These are phyloP conservation scores for Hyphodiscus hymeniophilus DNA, from an alignment of 495 filamentous ascomycete genomes.

Conservation along the genomic window DNA sequence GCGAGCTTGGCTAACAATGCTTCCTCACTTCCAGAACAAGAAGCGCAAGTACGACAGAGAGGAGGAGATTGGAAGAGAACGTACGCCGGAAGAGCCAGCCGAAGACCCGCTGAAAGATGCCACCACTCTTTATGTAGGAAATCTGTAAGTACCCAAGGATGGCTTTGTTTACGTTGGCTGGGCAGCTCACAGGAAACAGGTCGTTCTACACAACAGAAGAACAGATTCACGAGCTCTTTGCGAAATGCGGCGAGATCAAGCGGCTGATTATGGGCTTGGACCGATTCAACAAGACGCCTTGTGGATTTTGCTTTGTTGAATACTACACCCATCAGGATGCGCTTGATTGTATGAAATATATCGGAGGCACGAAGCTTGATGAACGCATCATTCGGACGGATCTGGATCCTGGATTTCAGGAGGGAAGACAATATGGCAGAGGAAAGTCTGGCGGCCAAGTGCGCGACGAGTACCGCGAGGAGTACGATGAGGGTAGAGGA, in stretches of 20 bases:
- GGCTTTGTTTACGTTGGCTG: background rate
- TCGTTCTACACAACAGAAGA: constrained; percentile 99
- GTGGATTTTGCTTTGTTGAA: constrained; percentile 98
- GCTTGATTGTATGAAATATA: constrained; percentile 94
- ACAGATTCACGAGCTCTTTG: constrained; percentile 95
- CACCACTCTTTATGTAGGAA: constrained; percentile 94
- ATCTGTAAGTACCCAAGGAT: constrained; percentile 58
- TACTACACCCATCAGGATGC: constrained; percentile 98
- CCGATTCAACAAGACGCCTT: constrained; percentile 92
- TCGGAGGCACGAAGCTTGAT: constrained; percentile 97
- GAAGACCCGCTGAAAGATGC: constrained; percentile 76
- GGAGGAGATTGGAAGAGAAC: constrained; percentile 41
- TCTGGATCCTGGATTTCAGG: constrained; percentile 89
- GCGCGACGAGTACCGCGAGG: constrained; percentile 92
- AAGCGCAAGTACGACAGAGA: constrained; percentile 52
- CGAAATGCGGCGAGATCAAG: constrained; percentile 97
- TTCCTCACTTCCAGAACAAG: constrained; percentile 36
- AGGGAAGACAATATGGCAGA: constrained; percentile 86
- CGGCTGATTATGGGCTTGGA: constrained; percentile 98
- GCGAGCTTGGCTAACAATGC: constrained; percentile 38
- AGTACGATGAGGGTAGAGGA: constrained; percentile 90
- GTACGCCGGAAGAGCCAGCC: constrained; percentile 42
- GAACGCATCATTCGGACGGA: constrained; percentile 96
- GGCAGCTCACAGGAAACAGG: constrained; percentile 47
- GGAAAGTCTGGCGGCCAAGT: constrained; percentile 95